phyloP scores from a whole-genome alignment of 1,139 yeast genomes.

The Insectozyma bohioensis region DNA sequence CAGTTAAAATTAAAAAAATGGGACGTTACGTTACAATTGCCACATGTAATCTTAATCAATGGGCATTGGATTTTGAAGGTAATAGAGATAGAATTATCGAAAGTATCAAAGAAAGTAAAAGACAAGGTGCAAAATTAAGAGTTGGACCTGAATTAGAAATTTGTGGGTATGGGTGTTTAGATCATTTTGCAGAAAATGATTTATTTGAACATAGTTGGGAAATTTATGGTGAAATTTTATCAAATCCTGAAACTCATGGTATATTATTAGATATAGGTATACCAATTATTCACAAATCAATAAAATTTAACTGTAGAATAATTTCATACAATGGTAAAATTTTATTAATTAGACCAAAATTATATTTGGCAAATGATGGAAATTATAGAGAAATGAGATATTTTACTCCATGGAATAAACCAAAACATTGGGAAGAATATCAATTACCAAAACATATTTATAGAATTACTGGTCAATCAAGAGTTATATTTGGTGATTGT shows the following conservation, averaged over 20 bases:
- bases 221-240: conserved; percentile 75
- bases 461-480: conserved; percentile 59
- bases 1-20: conserved; percentile 37
- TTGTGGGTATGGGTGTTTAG: conserved; percentile 94
- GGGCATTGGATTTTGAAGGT: conserved; percentile 99
- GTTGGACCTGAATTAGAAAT: conserved; percentile 97
- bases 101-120: conserved; percentile 76
- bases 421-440: conserved; percentile 70
- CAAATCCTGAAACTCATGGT: conserved; percentile 64
- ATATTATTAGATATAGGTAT: conserved; percentile 89
- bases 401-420: conserved; percentile 90
- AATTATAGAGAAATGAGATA: conserved; percentile 97
- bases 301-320: conserved; percentile 88
- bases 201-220: conserved; percentile 92
- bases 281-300: conserved; percentile 86
- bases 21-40: conserved; percentile 60
- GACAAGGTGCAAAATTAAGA: conserved; percentile 72
- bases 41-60: conserved; percentile 83
- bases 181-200: conserved; percentile 91
- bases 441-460: conserved; percentile 69
- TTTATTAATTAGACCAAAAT: conserved; percentile 84
- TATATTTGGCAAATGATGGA: conserved; percentile 94
- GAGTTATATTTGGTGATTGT: conserved; percentile 87
- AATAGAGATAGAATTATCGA: conserved; percentile 86
- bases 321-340: conserved; percentile 78